Percentiles rank a stretch among this genome's conserved stretches.
Evolutionary conservation across 140 eudicot genomes (phyloP).

Genomic region (Oenanthe javanica): DNA sequence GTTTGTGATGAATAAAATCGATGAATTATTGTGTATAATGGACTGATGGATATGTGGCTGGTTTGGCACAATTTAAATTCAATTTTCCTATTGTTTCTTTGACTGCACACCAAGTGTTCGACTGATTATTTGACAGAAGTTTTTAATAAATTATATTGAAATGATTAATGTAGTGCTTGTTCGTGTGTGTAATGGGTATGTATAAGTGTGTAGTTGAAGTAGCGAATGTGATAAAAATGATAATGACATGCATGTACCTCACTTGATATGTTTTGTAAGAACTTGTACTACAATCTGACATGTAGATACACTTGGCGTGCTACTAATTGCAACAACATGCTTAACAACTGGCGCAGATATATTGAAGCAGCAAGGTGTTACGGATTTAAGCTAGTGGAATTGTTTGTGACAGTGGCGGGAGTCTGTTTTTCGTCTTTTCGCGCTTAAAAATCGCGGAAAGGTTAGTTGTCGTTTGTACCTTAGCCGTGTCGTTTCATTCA

Average conservation of each 20-base stretch:
- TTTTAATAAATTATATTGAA: too few relatives aligned
- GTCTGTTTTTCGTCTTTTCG: too few relatives aligned
- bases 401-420: conserved; percentile 20
- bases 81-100: too few relatives aligned
- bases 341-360: conserved; percentile 27
- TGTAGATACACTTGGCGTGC: conserved; percentile 14
- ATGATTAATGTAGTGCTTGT: background rate
- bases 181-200: background rate
- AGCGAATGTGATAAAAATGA: background rate
- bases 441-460: too few relatives aligned
- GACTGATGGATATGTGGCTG: too few relatives aligned
- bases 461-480: too few relatives aligned
- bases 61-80: too few relatives aligned
- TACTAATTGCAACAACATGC: conserved; percentile 12
- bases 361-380: conserved; percentile 23
- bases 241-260: background rate
- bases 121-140: too few relatives aligned
- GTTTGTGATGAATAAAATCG: too few relatives aligned
- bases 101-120: too few relatives aligned
- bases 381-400: conserved; percentile 20
- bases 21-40: too few relatives aligned
- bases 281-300: background rate
- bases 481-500: too few relatives aligned
- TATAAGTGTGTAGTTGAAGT: background rate
- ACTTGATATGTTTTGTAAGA: background rate